Percentiles rank a stretch among this genome's conserved stretches.
phyloP scores from a whole-genome alignment of 345 rosid genomes.

The Melaleuca alternifolia region DNA sequence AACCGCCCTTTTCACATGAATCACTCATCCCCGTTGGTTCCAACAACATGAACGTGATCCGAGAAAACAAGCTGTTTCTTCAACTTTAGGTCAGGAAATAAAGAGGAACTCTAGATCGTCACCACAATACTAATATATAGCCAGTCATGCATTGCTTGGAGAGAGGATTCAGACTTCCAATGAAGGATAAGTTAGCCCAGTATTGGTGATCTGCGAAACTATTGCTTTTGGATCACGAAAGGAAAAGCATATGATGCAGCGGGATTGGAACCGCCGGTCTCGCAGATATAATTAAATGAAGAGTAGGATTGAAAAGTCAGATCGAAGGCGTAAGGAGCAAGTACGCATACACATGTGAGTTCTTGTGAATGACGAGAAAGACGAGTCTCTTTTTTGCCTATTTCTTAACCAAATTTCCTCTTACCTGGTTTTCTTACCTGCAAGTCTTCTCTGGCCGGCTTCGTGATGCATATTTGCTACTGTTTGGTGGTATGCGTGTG shows the following conservation, averaged over 20 bases:
- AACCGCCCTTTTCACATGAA: too few species aligned
- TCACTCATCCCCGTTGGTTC: too few species aligned
- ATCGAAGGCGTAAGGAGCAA: neutral
- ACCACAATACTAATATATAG: neutral
- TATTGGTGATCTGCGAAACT: neutral
- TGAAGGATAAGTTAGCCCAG: neutral
- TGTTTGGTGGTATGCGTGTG: neutral
- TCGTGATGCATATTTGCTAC: neutral
- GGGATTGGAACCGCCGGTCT: neutral
- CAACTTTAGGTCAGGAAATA: neutral
- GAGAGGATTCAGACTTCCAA: neutral
- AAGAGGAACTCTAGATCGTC: neutral
- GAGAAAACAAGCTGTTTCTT: neutral
- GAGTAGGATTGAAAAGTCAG: neutral
- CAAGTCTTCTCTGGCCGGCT: neutral
- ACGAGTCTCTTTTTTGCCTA: neutral
- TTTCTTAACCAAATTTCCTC: neutral
- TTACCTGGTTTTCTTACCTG: conserved; percentile 2
- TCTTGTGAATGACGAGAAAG: neutral
- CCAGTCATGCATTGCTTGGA: neutral
- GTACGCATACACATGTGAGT: neutral
- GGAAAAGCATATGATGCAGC: neutral
- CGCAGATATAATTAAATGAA: neutral
- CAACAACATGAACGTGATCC: too few species aligned
- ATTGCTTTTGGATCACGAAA: neutral